Base-by-base conservation (phyloP, 345 rosid genomes). In the Physaria fendleri region DNA sequence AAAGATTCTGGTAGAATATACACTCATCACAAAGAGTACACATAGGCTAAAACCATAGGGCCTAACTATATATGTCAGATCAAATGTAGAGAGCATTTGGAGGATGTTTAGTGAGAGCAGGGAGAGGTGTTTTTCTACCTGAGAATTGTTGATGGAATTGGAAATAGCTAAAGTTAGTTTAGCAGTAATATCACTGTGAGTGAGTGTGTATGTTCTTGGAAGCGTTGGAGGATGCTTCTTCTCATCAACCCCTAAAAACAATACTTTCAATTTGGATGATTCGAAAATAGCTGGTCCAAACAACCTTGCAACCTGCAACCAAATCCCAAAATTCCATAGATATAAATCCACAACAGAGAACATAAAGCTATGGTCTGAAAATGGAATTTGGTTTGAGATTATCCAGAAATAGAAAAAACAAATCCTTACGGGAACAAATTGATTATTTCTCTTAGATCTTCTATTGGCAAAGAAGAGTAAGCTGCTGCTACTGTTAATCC, bases 241-340 rank as follows among this genome's bases (percentile, higher is more conserved):
- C 67, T 86, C 95, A 69, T 92, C 99, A 41, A 85, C 89, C 2
- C 98, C 98, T 54, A 92, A 66, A 63, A 88, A 84, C 68, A 92
- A 61, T 18, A 92, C 98, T 73, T 86, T 92, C 68, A 92, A 69
- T 73, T 92, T 88, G 42, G 99, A 86, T 2, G 99, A 84, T 70
- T 92, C 97, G 62, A 92, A 92, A 21, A 92, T 83, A 0, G 95
- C 82, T 4, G 99, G 97, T 71, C 99, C 97, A 66, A 92, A 92
- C 61, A 92, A 66, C 43, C 99, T 86, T 39, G 95, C 91, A 50
- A 81, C 79, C 99, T 92, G 71, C 38, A 39, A 39, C 24, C 75
- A 64, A 12, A 11, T 51, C 43, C 24, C n/a, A n/a, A n/a, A n/a
- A n/a, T n/a, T n/a, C n/a, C 21, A 39, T 39, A 43, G 28, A 11